These are phyloP conservation scores for Syzygium syzygioides DNA, from an alignment of 441 rosid species.

Conservation along the genomic window DNA sequence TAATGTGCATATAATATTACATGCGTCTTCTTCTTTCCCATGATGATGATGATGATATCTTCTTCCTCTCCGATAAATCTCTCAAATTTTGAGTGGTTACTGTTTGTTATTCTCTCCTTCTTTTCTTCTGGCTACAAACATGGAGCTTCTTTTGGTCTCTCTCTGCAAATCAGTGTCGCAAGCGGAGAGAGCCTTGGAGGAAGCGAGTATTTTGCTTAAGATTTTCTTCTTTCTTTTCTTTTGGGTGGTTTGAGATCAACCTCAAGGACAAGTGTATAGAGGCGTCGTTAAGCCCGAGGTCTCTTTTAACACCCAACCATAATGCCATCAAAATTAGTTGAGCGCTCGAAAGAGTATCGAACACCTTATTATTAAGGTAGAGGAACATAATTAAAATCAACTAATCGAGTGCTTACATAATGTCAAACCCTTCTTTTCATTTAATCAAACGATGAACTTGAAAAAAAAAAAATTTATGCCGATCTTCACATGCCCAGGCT, in stretches of 20 bases:
- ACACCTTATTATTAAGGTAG: not conserved
- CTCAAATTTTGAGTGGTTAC: not conserved
- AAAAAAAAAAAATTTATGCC: fast-evolving
- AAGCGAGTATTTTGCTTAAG: not conserved
- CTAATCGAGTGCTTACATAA: not conserved
- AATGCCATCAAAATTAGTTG: not conserved
- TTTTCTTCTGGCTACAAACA: not conserved
- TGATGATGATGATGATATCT: not conserved
- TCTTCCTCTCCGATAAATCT: not conserved
- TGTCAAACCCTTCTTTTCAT: not conserved
- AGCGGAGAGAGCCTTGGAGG: not conserved
- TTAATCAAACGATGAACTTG: not conserved
- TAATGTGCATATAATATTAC: not conserved
- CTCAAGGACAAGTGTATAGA: not conserved
- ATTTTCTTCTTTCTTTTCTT: fast-evolving
- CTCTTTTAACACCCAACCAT: not conserved
- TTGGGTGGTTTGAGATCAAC: not conserved
- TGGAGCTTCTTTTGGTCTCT: not conserved
- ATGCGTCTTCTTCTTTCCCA: not conserved
- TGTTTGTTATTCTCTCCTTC: not conserved
- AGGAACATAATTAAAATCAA: not conserved
- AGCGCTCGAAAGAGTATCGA: not conserved
- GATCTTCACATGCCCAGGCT: not conserved
- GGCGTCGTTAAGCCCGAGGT: not conserved
- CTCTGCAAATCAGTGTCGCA: not conserved